Percentiles rank a stretch among this genome's conserved stretches.
These are phyloP conservation scores for Plantago lanceolata DNA, from an alignment of 305 asterid genomes.

Conservation along the genomic window DNA sequence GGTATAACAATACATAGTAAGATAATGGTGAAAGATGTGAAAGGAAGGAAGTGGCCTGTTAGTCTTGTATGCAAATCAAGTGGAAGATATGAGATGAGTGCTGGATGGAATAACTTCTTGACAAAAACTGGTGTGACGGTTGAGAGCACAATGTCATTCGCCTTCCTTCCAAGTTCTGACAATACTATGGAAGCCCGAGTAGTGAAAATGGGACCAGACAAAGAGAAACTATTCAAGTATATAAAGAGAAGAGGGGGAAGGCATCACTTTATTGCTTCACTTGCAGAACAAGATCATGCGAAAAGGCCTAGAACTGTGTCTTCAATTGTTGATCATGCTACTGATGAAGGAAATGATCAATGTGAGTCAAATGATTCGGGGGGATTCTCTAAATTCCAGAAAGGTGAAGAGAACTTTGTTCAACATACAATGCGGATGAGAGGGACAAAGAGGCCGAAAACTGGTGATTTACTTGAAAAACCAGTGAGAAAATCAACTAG, in stretches of 20 bases:
- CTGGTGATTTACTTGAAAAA: background rate
- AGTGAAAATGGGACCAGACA: conserved; percentile 2
- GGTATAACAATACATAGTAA: background rate
- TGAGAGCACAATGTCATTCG: conserved; percentile 5
- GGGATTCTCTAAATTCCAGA: too few relatives aligned
- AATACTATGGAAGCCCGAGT: background rate
- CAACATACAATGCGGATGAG: too few relatives aligned
- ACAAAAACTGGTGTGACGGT: background rate
- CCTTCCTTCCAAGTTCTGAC: background rate
- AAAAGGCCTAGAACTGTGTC: background rate
- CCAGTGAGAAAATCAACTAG: background rate
- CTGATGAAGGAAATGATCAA: too few relatives aligned
- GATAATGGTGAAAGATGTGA: background rate
- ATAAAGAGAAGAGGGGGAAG: background rate
- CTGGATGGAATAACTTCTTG: conserved; percentile 2
- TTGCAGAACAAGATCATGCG: background rate
- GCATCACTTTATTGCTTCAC: background rate
- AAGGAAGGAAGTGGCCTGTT: conserved; percentile 4
- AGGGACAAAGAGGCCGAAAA: conserved; percentile 7
- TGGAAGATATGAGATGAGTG: background rate
- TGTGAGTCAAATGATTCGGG: too few relatives aligned
- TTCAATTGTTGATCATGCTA: background rate
- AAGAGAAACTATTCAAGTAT: background rate
- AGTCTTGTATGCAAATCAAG: background rate
- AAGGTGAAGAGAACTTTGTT: too few relatives aligned